phyloP scores from a whole-genome alignment of 257 asterid species.

The Euphrasia confusa region DNA sequence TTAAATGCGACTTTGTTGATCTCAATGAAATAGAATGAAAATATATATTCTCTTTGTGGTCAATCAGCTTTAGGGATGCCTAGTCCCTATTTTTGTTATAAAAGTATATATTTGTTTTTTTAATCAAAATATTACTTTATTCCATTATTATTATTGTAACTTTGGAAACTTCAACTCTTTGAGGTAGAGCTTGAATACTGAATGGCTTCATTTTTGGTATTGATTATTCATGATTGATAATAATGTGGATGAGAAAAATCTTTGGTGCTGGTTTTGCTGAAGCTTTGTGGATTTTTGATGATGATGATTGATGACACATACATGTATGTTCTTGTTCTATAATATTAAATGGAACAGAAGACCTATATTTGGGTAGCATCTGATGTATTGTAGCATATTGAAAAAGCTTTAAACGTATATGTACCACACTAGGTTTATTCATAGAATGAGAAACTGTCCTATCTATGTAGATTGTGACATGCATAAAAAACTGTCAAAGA shows the following conservation, averaged over 20 bases:
- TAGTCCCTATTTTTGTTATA: no score
- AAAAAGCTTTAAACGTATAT: constrained; percentile 13
- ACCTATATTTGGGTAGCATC: constrained; percentile 5
- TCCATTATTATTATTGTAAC: neutral
- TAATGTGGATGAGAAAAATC: constrained; percentile 1
- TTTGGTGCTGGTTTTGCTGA: constrained; percentile 10
- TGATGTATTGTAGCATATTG: constrained; percentile 10
- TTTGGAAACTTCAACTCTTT: constrained; percentile 2
- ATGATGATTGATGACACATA: constrained; percentile 1
- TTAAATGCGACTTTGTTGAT: no score
- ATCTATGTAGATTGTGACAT: constrained; percentile 48
- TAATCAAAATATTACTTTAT: neutral
- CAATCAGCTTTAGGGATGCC: no score
- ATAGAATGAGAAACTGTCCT: constrained; percentile 13
- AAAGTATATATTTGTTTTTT: no score
- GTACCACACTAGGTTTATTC: constrained; percentile 19
- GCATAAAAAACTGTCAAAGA: constrained; percentile 37
- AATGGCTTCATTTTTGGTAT: neutral
- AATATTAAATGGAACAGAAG: constrained; percentile 10
- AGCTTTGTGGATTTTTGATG: constrained; percentile 12
- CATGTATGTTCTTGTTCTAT: neutral
- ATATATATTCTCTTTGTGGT: no score
- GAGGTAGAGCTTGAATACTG: neutral
- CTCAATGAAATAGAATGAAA: no score
- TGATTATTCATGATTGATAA: constrained; percentile 17